Base-by-base conservation (phyloP, 768 basidiomycete species). In the Pleurotus eryngii region DNA sequence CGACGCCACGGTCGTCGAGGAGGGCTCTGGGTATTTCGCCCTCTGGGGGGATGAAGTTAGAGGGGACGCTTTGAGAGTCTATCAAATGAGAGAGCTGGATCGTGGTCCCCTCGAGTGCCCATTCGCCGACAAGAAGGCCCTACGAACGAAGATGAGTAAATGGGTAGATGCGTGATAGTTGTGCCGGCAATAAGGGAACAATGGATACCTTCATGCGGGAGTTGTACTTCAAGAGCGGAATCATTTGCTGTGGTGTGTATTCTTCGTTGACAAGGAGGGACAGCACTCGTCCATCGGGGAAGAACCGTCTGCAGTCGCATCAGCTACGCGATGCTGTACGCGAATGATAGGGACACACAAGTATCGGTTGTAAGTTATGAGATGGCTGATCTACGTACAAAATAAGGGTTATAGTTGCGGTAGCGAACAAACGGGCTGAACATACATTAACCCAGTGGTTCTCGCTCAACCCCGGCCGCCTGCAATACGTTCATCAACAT, bases 321-420 rank as follows among this genome's bases (percentile, higher is more conserved):
- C 17, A 22, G n/a, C 20, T 12, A 45, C n/a, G n/a, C 3, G 9
- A 11, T 22, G 42, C n/a, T 17, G 14, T 7, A 17, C 20, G 8
- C n/a, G 5, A 45, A 39, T n/a, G 49, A 24, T 18, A 37, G 27
- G 27, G 6, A 63, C 87, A 70, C 61, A 90, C 86, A 97, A 78
- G 70, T 92, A 96, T 30, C 95, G 90, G 65, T 95, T 91, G 70
- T 96, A 97, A 4, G 92, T 95, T 65, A 97, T 83, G 57, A 95
- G 78, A 65, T 96, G 92, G 66, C 74, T 90, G 58, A 91, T 77
- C 91, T 92, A 64, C 20, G 57, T 5, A 30, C 15, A 11, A 14
- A 17, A 27, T 60, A 7, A 56, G 46, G 61, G 58, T 45, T 54
- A 58, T 46, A 61, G 54, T 39, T 46, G 39, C 15, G 40, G 56